Conservation (phyloP, 1,284 basidiomycete species). For the Taiwanofungus camphoratus region DNA sequence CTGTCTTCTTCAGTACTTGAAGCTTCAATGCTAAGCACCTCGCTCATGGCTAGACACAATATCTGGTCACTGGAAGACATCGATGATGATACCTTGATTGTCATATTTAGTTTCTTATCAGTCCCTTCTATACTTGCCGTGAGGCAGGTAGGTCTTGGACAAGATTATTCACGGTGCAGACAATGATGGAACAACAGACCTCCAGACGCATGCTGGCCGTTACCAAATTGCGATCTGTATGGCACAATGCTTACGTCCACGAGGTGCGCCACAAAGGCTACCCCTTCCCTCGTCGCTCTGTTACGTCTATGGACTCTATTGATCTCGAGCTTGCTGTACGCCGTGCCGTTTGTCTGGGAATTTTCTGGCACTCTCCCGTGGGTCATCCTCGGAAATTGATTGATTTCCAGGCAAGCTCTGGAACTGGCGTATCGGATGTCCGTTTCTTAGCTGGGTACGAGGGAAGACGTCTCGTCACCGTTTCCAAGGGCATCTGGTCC, state of each 20-base stretch:
- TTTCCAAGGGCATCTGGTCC: conserved; percentile 56
- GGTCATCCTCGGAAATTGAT: conserved; percentile 16
- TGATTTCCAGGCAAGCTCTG: conserved; percentile 27
- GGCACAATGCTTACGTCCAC: conserved; percentile 42
- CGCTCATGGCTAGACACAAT: not conserved
- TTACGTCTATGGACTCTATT: conserved; percentile 24
- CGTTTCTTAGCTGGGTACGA: conserved; percentile 41
- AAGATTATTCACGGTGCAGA: not conserved
- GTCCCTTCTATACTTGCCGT: conserved; percentile 42
- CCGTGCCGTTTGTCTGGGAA: conserved; percentile 37
- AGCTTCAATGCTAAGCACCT: not conserved
- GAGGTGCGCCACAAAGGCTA: conserved; percentile 39
- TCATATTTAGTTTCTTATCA: conserved; percentile 38
- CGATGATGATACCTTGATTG: conserved; percentile 45
- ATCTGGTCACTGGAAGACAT: conserved; percentile 12
- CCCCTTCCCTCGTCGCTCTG: conserved; percentile 37
- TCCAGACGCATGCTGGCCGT: conserved; percentile 40
- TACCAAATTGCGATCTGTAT: conserved; percentile 43
- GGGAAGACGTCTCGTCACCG: conserved; percentile 41
- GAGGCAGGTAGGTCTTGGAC: conserved; percentile 35
- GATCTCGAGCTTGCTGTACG: conserved; percentile 42
- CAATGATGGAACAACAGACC: conserved; percentile 30
- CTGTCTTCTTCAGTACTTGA: too few species aligned
- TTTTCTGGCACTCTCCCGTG: conserved; percentile 38
- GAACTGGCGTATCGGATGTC: conserved; percentile 43